Percentiles rank a stretch among this genome's conserved stretches.
These are phyloP conservation scores for Linaria vulgaris DNA, from an alignment of 257 asterid species.

Conservation along the genomic window DNA sequence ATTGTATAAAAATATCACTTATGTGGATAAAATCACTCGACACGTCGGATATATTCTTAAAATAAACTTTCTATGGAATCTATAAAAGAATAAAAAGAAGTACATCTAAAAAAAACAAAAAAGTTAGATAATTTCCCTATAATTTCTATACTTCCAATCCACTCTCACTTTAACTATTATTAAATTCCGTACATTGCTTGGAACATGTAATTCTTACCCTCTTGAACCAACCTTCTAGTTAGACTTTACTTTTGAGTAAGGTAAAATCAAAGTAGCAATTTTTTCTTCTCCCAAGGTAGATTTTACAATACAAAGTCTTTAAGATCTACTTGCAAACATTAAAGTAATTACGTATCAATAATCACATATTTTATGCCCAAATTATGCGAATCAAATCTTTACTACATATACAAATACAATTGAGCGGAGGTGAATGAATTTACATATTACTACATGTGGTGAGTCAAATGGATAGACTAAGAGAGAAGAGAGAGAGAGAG, in stretches of 20 bases:
- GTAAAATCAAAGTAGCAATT: not conserved
- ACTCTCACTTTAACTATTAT: not conserved
- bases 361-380: not conserved
- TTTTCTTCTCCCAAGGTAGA: not conserved
- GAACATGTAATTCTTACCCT: not conserved
- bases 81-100: too few relatives aligned
- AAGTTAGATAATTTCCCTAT: too few relatives aligned
- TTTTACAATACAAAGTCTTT: too few relatives aligned
- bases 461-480: not conserved
- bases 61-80: too few relatives aligned
- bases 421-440: slow-evolving; percentile 4
- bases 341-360: not conserved
- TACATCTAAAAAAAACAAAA: too few relatives aligned
- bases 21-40: too few relatives aligned
- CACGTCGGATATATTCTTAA: too few relatives aligned
- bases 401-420: not conserved
- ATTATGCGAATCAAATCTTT: too few relatives aligned
- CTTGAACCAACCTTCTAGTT: not conserved
- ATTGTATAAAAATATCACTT: too few relatives aligned
- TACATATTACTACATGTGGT: too few relatives aligned
- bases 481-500: slow-evolving; percentile 28
- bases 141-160: not conserved
- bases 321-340: too few relatives aligned
- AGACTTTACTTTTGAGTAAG: not conserved
- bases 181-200: not conserved